Evolutionary conservation across 768 basidiomycete genomes (phyloP).

Genomic region (Trametes sanguinea): DNA sequence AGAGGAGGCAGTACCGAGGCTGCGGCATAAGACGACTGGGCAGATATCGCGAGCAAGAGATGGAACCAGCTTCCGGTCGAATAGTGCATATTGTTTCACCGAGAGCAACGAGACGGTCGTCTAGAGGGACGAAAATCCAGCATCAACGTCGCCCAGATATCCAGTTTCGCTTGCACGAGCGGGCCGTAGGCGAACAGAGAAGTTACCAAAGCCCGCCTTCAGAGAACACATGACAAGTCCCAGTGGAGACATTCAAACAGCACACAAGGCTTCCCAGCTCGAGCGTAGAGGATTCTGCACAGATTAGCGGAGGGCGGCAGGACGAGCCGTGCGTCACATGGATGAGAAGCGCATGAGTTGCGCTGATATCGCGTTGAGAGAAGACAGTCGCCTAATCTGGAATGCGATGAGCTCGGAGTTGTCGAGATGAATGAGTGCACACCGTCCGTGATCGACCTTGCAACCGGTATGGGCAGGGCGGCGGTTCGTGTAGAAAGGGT

Average conservation of each 20-base stretch:
- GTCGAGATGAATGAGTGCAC: no score
- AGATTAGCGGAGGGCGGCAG: not conserved
- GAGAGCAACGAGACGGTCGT: no score
- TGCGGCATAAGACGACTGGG: not conserved
- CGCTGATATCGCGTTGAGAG: not conserved
- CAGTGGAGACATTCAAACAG: not conserved
- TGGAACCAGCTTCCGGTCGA: no score
- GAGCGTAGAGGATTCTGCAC: not conserved
- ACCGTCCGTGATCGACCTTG: no score
- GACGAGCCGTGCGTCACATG: not conserved
- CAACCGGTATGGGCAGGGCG: no score
- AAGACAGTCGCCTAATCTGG: not conserved
- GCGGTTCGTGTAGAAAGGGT: no score
- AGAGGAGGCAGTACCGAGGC: slow-evolving; percentile 12
- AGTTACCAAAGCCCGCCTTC: not conserved
- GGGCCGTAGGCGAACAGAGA: not conserved
- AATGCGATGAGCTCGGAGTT: no score
- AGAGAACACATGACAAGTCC: not conserved
- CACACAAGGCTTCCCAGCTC: not conserved
- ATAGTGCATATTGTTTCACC: no score
- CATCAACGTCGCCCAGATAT: not conserved
- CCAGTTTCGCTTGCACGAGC: not conserved
- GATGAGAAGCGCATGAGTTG: not conserved
- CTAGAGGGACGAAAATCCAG: not conserved
- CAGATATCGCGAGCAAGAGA: no score